These are phyloP conservation scores for Entomortierella beljakovae DNA, from an alignment of 192 early-diverging fungal genomes.

Conservation along the genomic window DNA sequence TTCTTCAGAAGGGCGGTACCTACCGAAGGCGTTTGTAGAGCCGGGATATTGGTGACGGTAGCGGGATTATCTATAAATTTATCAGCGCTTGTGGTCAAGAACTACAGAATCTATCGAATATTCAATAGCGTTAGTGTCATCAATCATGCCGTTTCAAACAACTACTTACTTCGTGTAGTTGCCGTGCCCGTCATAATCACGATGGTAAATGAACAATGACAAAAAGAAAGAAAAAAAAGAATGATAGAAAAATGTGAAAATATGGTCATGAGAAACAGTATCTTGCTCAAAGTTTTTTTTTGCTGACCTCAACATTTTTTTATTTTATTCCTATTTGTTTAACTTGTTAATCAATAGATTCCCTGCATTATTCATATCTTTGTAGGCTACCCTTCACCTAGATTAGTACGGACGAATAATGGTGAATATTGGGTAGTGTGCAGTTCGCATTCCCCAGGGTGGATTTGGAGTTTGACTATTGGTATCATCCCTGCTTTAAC, in stretches of 20 bases:
- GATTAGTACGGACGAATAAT: not conserved
- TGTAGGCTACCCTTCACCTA: not conserved
- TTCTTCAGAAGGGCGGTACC: slow-evolving; percentile 14
- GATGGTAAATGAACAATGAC: too few relatives aligned
- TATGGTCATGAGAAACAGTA: not conserved
- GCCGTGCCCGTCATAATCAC: slow-evolving; percentile 1
- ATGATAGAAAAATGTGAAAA: not conserved
- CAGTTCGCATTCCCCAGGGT: not conserved
- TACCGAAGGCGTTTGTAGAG: slow-evolving; percentile 7
- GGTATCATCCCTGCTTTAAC: slow-evolving; percentile 4
- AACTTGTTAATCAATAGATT: not conserved
- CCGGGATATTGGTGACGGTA: slow-evolving; percentile 13
- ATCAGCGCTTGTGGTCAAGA: slow-evolving; percentile 59
- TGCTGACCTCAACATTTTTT: not conserved
- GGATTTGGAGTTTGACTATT: not conserved
- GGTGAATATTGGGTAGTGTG: slow-evolving; percentile 21
- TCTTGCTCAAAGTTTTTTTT: not conserved
- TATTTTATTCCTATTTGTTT: not conserved
- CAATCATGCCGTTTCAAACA: slow-evolving; percentile 25
- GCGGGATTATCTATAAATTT: slow-evolving; percentile 36
- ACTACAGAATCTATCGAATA: slow-evolving; percentile 64
- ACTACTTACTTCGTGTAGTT: slow-evolving; percentile 5
- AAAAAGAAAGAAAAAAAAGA: too few relatives aligned
- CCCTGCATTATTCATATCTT: not conserved
- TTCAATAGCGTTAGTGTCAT: slow-evolving; percentile 52